phyloP scores from a whole-genome alignment of 495 filamentous ascomycete genomes.

The Articulospora tetracladia region DNA sequence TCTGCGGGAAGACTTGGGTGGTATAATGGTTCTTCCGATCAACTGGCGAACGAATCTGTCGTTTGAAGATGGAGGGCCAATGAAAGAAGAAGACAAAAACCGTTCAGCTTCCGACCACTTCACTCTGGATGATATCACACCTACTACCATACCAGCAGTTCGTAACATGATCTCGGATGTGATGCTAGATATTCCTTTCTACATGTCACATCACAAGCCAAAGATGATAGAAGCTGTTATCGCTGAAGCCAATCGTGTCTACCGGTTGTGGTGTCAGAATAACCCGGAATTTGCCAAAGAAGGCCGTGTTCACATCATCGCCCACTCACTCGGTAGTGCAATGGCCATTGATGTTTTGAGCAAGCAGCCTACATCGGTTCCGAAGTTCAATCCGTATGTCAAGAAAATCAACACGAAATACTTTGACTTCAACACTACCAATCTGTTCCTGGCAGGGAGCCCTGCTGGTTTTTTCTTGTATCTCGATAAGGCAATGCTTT shows the following conservation, averaged over 20 bases:
- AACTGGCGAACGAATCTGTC: constrained; percentile 90
- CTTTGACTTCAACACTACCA: constrained; percentile 88
- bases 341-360: constrained; percentile 92
- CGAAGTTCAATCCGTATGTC: constrained; percentile 49
- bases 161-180: constrained; percentile 91
- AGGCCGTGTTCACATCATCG: constrained; percentile 87
- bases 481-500: constrained; percentile 75
- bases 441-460: constrained; percentile 88
- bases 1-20: constrained; percentile 61
- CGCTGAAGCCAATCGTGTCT: constrained; percentile 90
- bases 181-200: constrained; percentile 96
- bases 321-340: constrained; percentile 87
- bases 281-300: constrained; percentile 78
- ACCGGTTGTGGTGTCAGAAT: constrained; percentile 87
- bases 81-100: constrained; percentile 43
- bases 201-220: constrained; percentile 90
- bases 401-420: constrained; percentile 51
- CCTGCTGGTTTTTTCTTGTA: constrained; percentile 91
- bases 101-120: constrained; percentile 52
- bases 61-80: constrained; percentile 69
- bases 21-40: constrained; percentile 53
- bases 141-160: constrained; percentile 82
- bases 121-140: constrained; percentile 84
- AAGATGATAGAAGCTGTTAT: constrained; percentile 91
- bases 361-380: constrained; percentile 67